phyloP scores from a whole-genome alignment of 2,329 filamentous ascomycete species.

The Colletotrichum sp. region DNA sequence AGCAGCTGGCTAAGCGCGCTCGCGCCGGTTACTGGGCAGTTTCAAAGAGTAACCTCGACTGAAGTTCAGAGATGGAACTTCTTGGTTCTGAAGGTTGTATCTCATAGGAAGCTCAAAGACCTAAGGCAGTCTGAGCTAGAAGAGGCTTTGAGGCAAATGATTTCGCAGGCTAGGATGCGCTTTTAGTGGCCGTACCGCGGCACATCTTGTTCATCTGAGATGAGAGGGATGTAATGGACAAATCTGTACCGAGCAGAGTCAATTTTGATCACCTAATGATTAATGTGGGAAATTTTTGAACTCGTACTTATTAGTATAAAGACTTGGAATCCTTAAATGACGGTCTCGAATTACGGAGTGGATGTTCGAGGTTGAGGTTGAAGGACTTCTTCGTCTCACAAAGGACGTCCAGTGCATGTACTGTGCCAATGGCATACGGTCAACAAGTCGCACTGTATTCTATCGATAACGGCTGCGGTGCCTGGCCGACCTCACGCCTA shows the following conservation, averaged over 20 bases:
- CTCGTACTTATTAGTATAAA: no score
- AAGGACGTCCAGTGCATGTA: background rate
- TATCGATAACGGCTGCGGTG: constrained; percentile 19
- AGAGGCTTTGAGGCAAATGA: background rate
- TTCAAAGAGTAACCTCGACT: background rate
- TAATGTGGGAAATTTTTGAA: no score
- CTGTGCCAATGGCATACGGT: background rate
- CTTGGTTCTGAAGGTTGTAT: background rate
- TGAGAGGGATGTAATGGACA: no score
- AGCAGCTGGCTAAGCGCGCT: background rate
- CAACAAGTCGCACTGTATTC: background rate
- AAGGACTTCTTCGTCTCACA: no score
- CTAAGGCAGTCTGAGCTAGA: background rate
- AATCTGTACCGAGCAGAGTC: no score
- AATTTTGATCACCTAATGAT: no score
- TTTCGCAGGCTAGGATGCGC: no score
- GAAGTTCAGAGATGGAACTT: background rate
- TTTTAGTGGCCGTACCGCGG: no score
- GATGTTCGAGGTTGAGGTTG: no score
- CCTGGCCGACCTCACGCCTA: constrained; percentile 9
- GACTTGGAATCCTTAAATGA: no score
- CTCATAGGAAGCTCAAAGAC: background rate
- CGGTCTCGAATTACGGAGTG: background rate
- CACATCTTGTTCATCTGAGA: no score
- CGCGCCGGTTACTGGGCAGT: background rate